phyloP scores from a whole-genome alignment of 2,329 filamentous ascomycete species.

The Cladobotryum protrusum region DNA sequence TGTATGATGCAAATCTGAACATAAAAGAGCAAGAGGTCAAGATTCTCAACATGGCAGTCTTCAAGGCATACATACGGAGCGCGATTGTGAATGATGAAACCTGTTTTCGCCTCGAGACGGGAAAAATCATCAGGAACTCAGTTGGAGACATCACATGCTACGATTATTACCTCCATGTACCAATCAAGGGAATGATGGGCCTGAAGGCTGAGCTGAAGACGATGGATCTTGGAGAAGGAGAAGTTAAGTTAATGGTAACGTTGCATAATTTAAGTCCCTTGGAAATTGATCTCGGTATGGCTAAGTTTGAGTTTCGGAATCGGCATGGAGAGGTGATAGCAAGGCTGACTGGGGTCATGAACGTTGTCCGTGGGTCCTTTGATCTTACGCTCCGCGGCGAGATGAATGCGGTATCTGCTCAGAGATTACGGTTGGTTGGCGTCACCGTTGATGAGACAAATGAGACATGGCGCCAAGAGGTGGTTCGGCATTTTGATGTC shows the following conservation, averaged over 20 bases:
- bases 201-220: conserved; percentile 18
- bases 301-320: conserved; percentile 27
- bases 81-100: conserved; percentile 24
- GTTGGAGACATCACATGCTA: conserved; percentile 19
- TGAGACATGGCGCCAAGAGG: no score
- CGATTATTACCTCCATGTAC: conserved; percentile 23
- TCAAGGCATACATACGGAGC: conserved; percentile 25
- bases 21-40: conserved; percentile 22
- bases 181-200: conserved; percentile 22
- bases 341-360: conserved; percentile 23
- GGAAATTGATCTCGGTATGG: conserved; percentile 26
- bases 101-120: conserved; percentile 24
- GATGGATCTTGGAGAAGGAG: conserved; percentile 13
- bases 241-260: conserved; percentile 18
- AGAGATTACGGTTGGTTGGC: no score
- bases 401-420: not conserved
- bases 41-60: conserved; percentile 24
- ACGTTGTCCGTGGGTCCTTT: conserved; percentile 21
- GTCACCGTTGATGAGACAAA: no score
- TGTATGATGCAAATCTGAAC: conserved; percentile 22
- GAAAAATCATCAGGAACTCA: conserved; percentile 20
- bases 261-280: conserved; percentile 25
- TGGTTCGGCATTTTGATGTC: no score
- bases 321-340: conserved; percentile 20
- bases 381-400: conserved; percentile 24